Conservation (phyloP, 805 yeast genomes). For the Suhomyces prunicola region DNA sequence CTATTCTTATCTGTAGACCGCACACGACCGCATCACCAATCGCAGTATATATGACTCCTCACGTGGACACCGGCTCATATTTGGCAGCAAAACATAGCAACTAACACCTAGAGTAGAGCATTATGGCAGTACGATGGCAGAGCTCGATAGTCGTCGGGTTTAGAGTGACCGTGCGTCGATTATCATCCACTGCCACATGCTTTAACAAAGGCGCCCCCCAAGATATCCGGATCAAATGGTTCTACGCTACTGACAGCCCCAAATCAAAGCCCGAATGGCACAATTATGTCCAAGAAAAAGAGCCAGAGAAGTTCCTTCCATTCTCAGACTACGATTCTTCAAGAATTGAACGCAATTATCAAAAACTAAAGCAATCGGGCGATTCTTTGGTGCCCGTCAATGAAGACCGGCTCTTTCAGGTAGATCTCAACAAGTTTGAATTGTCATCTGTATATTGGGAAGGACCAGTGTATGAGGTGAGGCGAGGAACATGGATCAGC, state of each 20-base stretch:
- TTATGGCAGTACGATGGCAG: neutral
- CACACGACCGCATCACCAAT: neutral
- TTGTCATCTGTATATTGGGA: slow-evolving; percentile 80
- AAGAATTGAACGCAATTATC: slow-evolving; percentile 54
- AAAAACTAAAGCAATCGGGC: slow-evolving; percentile 4
- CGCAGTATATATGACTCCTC: neutral
- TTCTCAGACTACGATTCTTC: slow-evolving; percentile 64
- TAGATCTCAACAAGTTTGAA: slow-evolving; percentile 52
- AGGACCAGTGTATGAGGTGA: slow-evolving; percentile 78
- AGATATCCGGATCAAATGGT: slow-evolving; percentile 52
- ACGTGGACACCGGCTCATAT: neutral
- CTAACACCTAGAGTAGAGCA: neutral
- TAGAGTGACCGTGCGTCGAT: neutral
- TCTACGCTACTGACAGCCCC: slow-evolving; percentile 80
- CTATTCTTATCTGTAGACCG: neutral
- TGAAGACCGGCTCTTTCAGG: slow-evolving; percentile 78
- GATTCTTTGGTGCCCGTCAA: slow-evolving; percentile 53
- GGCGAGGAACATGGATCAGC: slow-evolving; percentile 84
- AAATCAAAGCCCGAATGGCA: slow-evolving; percentile 60
- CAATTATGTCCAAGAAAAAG: slow-evolving; percentile 46
- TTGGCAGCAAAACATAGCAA: neutral
- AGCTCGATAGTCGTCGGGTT: neutral
- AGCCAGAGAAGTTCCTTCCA: slow-evolving; percentile 61
- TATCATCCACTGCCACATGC: neutral
- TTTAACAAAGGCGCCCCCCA: neutral